These are phyloP conservation scores for Cylindrotheca closterium DNA, from an alignment of 108 stramenopile genomes.

Conservation along the genomic window DNA sequence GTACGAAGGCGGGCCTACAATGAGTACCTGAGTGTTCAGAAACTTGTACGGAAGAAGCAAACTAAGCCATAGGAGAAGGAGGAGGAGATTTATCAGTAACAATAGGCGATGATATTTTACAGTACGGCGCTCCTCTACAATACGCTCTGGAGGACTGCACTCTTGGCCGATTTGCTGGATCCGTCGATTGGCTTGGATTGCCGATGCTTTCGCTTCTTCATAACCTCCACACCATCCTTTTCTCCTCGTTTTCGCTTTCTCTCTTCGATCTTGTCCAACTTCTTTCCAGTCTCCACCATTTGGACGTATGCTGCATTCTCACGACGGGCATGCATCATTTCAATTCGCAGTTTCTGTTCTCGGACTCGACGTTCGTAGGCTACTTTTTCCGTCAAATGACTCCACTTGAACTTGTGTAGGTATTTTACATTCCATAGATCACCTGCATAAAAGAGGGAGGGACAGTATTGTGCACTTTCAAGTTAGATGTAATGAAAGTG, in stretches of 20 bases:
- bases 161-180: slow-evolving; percentile 47
- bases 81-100: too few species aligned
- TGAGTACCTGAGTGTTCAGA: slow-evolving; percentile 80
- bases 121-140: too few species aligned
- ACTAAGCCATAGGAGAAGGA: neutral
- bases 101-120: too few species aligned
- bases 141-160: slow-evolving; percentile 23
- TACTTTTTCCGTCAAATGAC: slow-evolving; percentile 95
- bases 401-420: slow-evolving; percentile 93
- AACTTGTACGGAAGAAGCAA: slow-evolving; percentile 48
- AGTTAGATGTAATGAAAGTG: too few species aligned
- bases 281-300: slow-evolving; percentile 89
- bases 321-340: slow-evolving; percentile 87
- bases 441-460: slow-evolving; percentile 33
- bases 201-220: slow-evolving; percentile 28
- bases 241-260: slow-evolving; percentile 72
- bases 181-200: slow-evolving; percentile 38
- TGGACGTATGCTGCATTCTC: slow-evolving; percentile 90
- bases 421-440: slow-evolving; percentile 97
- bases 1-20: slow-evolving; percentile 74
- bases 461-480: neutral
- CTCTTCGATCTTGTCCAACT: slow-evolving; percentile 86
- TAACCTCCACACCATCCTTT: slow-evolving; percentile 10
- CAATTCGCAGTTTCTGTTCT: slow-evolving; percentile 88
- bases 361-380: slow-evolving; percentile 93